Percentiles rank a stretch among this genome's conserved stretches.
phyloP scores from a whole-genome alignment of 805 yeast genomes.

The Schwanniomyces occidentalis region DNA sequence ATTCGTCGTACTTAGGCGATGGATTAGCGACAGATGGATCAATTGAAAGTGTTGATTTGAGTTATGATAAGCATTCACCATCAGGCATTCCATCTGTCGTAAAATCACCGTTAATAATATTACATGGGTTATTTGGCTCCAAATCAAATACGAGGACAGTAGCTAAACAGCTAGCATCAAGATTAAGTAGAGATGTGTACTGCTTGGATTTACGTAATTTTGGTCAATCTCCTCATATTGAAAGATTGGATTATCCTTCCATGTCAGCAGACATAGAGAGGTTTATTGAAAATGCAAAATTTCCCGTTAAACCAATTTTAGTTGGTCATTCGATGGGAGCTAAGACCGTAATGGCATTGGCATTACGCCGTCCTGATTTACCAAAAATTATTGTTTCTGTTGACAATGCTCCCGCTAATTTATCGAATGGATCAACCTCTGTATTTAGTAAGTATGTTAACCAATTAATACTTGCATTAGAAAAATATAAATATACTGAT shows the following conservation, averaged over 20 bases:
- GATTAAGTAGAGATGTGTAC: slow-evolving; percentile 57
- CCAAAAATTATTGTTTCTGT: slow-evolving; percentile 69
- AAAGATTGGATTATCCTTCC: slow-evolving; percentile 72
- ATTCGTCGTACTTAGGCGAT: slow-evolving; percentile 28
- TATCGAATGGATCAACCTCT: slow-evolving; percentile 47
- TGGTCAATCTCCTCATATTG: slow-evolving; percentile 84
- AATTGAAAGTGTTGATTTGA: slow-evolving; percentile 54
- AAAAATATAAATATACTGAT: slow-evolving; percentile 43
- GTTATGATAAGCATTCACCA: slow-evolving; percentile 50
- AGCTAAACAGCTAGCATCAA: slow-evolving; percentile 55
- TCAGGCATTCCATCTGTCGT: slow-evolving; percentile 14
- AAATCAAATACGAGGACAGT: slow-evolving; percentile 78
- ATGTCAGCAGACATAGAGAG: slow-evolving; percentile 83
- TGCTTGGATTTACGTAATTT: slow-evolving; percentile 85
- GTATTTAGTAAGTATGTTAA: slow-evolving; percentile 68
- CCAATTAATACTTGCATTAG: slow-evolving; percentile 59
- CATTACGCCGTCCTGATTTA: slow-evolving; percentile 63
- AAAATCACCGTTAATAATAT: slow-evolving; percentile 67
- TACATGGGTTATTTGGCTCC: slow-evolving; percentile 91
- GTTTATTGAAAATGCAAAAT: slow-evolving; percentile 53
- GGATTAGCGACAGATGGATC: slow-evolving; percentile 27
- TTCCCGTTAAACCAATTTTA: slow-evolving; percentile 51
- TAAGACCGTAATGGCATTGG: slow-evolving; percentile 86
- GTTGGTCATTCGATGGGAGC: slow-evolving; percentile 94
- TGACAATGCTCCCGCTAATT: slow-evolving; percentile 85